These are phyloP conservation scores for Arthromyces matolae DNA, from an alignment of 768 basidiomycete species.

Conservation along the genomic window DNA sequence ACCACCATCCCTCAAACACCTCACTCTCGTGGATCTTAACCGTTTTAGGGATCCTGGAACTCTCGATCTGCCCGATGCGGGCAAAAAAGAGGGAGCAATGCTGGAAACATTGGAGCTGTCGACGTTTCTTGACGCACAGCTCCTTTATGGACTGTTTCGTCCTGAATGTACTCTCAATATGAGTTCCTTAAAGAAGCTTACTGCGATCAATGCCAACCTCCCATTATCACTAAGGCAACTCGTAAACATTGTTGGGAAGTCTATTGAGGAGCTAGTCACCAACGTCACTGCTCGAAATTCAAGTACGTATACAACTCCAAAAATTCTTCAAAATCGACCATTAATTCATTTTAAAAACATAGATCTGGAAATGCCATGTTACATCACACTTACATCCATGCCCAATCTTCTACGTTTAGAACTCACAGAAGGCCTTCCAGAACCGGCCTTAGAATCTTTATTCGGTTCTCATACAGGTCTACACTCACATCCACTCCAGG, in stretches of 20 bases:
- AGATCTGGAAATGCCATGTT: not conserved
- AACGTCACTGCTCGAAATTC: not conserved
- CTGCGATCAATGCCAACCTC: not conserved
- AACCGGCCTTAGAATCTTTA: not conserved
- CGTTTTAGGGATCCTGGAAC: too few species aligned
- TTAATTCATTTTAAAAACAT: too few species aligned
- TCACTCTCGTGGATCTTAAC: not conserved
- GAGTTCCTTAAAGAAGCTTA: not conserved
- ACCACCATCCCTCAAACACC: not conserved
- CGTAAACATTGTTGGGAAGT: not conserved
- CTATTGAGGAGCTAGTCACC: not conserved
- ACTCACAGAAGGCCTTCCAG: not conserved
- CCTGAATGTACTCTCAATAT: not conserved
- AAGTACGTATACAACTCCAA: too few species aligned
- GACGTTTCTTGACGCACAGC: not conserved
- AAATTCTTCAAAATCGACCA: too few species aligned
- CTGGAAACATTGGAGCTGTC: not conserved
- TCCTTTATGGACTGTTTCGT: not conserved
- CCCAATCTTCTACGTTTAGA: not conserved
- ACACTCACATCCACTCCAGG: not conserved
- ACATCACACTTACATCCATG: not conserved
- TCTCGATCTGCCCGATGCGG: not conserved
- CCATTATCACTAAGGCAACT: not conserved
- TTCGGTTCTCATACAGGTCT: not conserved
- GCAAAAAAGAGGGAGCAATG: not conserved